Evolutionary conservation across 495 filamentous ascomycete genomes (phyloP), one percentile per base, ranked within the genome.

Genomic region (Astrocystis sublimbata): DNA sequence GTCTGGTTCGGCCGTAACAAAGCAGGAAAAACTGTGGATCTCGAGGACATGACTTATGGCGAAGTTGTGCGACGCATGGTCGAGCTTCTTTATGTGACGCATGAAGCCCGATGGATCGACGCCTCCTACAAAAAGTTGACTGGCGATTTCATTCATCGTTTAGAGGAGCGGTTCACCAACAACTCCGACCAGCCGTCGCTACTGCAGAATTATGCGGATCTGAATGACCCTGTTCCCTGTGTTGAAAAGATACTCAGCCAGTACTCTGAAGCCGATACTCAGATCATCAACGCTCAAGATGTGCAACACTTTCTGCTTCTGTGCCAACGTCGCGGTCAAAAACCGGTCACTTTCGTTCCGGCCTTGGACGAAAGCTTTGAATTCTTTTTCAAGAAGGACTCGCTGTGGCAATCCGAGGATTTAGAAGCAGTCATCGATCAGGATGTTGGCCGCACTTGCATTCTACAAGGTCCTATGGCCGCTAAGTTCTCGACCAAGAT

Each of bases 371-470:
- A 96, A 57, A 93, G 90, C 65, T 97, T 98, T 51, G 94, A 97
- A 73, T 96, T 92, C 75, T 98, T 89, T 80, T 98, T 98, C 87
- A 98, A 98, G 87, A 98, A 98, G 78, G 94, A 98, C 75, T 97
- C 93, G n/a, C 85, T 98, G 28, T 98, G 94, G 94, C 94, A 98
- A 76, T 97, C 93, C 0, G 94, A 98, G 75, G 93, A 98, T 71
- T 84, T 98, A 12, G 93, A 92, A 64, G 94, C 94, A 36, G 94
- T 98, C 67, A 91, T 97, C 51, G 93, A 81, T 65, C 93, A 97
- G 75, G 94, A 98, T 75, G 94, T 97, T 56, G 92, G 91, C 42
- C 84, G 94, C 59, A 93, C 91, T 6, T 96, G 92, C 80, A 97
- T 98, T 74, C 79, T 98, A 56, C 94, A 98, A 73, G 94, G 94